Evolutionary conservation across 441 rosid genomes (phyloP), one percentile per base, ranked within the genome.

Genomic region (Sinapis alba): DNA sequence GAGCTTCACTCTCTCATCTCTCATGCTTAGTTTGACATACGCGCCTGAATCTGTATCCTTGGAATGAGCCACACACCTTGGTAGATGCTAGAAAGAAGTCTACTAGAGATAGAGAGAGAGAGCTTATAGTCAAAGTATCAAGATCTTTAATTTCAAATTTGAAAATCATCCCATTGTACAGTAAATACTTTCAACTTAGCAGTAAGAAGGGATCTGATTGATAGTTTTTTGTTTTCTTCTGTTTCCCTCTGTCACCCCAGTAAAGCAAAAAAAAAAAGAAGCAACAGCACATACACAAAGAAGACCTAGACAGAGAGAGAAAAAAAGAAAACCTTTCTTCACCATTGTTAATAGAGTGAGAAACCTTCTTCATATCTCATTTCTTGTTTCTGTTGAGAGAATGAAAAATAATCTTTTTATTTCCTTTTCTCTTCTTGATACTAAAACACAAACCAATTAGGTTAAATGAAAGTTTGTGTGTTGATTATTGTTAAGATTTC

Each of bases 181-280:
- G 81, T 78, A 66, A 78, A 78, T 72, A 69, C 80, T 60, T 65
- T 71, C 47, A 59, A 76, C 54, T 43, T 15, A 12, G 47, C 47
- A 41, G 41, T 3, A 34, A 34, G 28, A 8, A 65, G 56, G 15
- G 45, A 59, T 77, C 27, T 73, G 70, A 72, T 72, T 78, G 73
- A 61, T 47, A 20, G 38, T 15, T 30, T 71, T 64, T 78, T 69
- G 78, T 81, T 72, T 72, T 67, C 62, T 79, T 72, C 68, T 58
- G 71, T 28, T 12, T 71, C 20, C 60, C 43, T 71, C 57, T 71
- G 80, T 59, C 76, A 65, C 47, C 75, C 56, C 78, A 65, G 69
- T 75, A 75, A 69, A 77, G 77, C 78, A 75, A 66, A 77, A 58
- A 76, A 76, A 74, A 74, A 69, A 70, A 24, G 6, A 76, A 76